Base-by-base conservation (phyloP, 169 alveolate species). In the Cryptosporidium tyzzeri region DNA sequence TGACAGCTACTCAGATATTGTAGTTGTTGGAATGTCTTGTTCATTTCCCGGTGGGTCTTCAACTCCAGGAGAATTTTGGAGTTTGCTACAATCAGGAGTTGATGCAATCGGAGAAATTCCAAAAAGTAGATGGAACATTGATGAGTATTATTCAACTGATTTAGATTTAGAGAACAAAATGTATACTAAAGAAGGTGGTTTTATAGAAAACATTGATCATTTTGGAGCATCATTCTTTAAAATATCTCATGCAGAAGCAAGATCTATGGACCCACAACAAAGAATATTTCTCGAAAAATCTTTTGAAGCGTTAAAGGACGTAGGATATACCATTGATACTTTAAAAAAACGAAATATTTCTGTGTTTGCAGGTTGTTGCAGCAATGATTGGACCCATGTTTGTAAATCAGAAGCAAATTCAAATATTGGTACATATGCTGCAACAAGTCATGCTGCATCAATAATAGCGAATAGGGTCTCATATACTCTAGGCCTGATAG, bases 231-330 rank as follows among this genome's bases (percentile, higher is more conserved):
- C 95, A 14, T 92, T 85, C 86, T 93, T 92, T 74, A 69, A 86
- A 23, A 91, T 92, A 45, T 69, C 93, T 0, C 91, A 92, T 51
- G 89, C 93, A 18, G 93, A 92, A 80, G 96, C 96, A n/a, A 91
- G 85, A 33, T 80, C 95, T 16, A 94, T 94, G 96, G 96, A 94
- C 65, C 96, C 96, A 0, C 96, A 93, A 69, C 96, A 94, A 85
- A 84, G 96, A 41, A 89, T 93, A 41, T 70, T 94, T 35, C 89
- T 94, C 69, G 95, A 94, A 84, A 86, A 85, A 18, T 71, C 95
- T 35, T 91, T 80, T 70, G 95, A 74, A 53, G 94, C 95, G 41
- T 73, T 94, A 71, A 85, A 65, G 67, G 85, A 87, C 71, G 89
- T 94, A 12, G 95, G 95, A 23, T 86, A 26, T 50, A 62, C 91